Conservation (phyloP, 202 grass and related monocot species). For the Dendrocalamus latiflorus region DNA sequence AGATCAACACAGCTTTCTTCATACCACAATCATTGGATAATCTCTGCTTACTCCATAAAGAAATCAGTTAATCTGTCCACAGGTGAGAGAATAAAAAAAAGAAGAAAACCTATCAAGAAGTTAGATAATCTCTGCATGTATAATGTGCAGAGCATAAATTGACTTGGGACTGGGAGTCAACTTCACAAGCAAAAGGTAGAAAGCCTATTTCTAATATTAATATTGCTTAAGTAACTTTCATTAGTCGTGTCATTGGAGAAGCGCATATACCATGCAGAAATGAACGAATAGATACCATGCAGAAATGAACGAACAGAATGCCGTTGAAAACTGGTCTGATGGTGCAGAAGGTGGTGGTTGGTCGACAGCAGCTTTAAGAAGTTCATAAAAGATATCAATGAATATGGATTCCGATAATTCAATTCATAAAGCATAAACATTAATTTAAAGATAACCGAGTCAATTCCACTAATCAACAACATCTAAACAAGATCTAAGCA, state of each 20-base stretch:
- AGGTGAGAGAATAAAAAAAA: neutral
- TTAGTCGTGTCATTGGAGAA: neutral
- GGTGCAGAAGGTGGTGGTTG: slow-evolving; percentile 65
- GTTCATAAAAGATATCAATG: slow-evolving; percentile 66
- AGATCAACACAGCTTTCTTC: too few relatives aligned
- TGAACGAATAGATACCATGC: slow-evolving; percentile 53
- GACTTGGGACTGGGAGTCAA: neutral
- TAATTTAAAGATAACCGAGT: too few relatives aligned
- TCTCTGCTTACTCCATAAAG: neutral
- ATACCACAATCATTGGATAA: too few relatives aligned
- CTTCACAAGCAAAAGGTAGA: neutral
- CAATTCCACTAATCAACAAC: too few relatives aligned
- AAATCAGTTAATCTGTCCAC: neutral
- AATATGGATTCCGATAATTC: too few relatives aligned
- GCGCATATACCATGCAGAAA: slow-evolving; percentile 62
- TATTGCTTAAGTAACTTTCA: neutral
- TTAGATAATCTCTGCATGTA: neutral
- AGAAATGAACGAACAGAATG: slow-evolving; percentile 87
- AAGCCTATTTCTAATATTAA: neutral
- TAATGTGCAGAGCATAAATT: neutral
- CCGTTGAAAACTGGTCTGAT: slow-evolving; percentile 57
- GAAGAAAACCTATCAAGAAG: neutral
- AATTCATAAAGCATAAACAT: too few relatives aligned
- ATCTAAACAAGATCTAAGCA: too few relatives aligned
- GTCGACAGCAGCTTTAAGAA: slow-evolving; percentile 76